Conservation (phyloP, 2,329 filamentous ascomycete species). For the Monosporascus sp. region DNA sequence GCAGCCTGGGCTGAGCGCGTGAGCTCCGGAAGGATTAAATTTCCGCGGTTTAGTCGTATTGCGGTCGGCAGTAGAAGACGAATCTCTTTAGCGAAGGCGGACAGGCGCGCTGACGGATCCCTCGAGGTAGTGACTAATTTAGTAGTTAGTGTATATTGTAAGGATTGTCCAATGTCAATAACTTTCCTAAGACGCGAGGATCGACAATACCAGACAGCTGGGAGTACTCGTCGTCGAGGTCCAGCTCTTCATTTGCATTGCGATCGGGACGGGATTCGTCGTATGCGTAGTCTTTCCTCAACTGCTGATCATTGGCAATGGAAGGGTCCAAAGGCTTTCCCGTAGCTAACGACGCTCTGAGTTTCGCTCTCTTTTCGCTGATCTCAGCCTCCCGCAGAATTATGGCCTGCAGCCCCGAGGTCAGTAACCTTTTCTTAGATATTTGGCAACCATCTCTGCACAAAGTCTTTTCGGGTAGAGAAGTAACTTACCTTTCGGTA, state of each 20-base stretch:
- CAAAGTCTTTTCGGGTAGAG: too few species aligned
- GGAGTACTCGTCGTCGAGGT: conserved; percentile 84
- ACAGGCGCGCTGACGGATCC: conserved; percentile 76
- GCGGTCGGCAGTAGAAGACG: conserved; percentile 73
- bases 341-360: conserved; percentile 80
- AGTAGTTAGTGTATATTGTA: too few species aligned
- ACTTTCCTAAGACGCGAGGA: conserved; percentile 53
- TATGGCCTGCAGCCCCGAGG: conserved; percentile 47
- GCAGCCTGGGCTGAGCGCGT: conserved; percentile 75
- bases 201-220: conserved; percentile 88
- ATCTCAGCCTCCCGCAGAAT: conserved; percentile 88
- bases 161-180: too few species aligned
- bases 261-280: conserved; percentile 75
- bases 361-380: conserved; percentile 80
- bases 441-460: neutral
- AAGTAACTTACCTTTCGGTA: conserved; percentile 56
- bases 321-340: conserved; percentile 78
- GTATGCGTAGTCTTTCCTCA: conserved; percentile 87
- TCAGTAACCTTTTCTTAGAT: neutral
- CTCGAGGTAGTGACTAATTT: conserved; percentile 73
- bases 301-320: conserved; percentile 78
- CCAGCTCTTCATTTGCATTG: conserved; percentile 61
- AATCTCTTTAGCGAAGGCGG: conserved; percentile 91
- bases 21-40: conserved; percentile 79
- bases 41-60: conserved; percentile 87